Evolutionary conservation across 371 early-diverging fungal species (phyloP).

Genomic region (Mucor ambiguus): DNA sequence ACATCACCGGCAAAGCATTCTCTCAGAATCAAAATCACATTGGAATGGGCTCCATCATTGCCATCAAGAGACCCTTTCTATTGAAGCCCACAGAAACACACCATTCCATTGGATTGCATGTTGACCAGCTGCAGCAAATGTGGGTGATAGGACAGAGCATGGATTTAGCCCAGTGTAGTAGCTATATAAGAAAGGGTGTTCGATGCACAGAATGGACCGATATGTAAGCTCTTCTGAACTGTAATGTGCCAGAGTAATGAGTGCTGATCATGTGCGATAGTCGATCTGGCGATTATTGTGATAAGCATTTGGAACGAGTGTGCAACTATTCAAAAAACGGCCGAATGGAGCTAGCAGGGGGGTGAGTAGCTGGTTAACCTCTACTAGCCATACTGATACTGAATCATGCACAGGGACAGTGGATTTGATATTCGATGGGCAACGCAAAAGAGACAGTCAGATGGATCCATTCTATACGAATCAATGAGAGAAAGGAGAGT

Average conservation of each 20-base stretch:
- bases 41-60: slow-evolving; percentile 32
- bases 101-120: slow-evolving; percentile 27
- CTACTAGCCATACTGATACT: neutral
- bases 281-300: slow-evolving; percentile 45
- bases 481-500: slow-evolving; percentile 8
- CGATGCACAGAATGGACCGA: slow-evolving; percentile 44
- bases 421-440: slow-evolving; percentile 45
- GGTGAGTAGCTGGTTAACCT: slow-evolving; percentile 23
- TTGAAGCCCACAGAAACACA: slow-evolving; percentile 27
- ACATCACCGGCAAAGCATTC: slow-evolving; percentile 36
- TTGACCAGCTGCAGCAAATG: slow-evolving; percentile 32
- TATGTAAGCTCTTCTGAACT: slow-evolving; percentile 16
- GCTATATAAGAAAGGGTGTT: slow-evolving; percentile 17
- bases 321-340: slow-evolving; percentile 40
- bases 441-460: slow-evolving; percentile 11
- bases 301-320: slow-evolving; percentile 33
- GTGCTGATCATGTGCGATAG: slow-evolving; percentile 15
- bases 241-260: neutral
- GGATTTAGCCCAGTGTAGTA: slow-evolving; percentile 37
- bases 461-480: slow-evolving; percentile 17
- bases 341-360: slow-evolving; percentile 51
- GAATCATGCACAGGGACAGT: slow-evolving; percentile 22
- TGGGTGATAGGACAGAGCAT: slow-evolving; percentile 41
- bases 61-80: slow-evolving; percentile 31
- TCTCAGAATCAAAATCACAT: slow-evolving; percentile 19